phyloP scores from a whole-genome alignment of 1,284 basidiomycete genomes.

The Puccinia triticina region DNA sequence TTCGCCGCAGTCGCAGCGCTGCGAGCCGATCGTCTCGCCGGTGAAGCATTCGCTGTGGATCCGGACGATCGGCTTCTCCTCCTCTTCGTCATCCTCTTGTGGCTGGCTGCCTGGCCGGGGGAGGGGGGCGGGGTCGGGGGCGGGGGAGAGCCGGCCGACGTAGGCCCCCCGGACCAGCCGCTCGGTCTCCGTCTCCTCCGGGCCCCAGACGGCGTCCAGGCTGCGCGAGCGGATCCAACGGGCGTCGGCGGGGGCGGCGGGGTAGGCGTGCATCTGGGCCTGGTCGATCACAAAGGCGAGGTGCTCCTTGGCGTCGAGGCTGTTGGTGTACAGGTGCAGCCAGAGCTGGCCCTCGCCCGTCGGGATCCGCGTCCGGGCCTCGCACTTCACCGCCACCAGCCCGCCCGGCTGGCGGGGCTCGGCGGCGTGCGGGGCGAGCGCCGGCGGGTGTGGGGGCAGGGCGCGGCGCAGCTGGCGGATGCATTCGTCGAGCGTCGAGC shows the following conservation, averaged over 20 bases:
- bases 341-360: slow-evolving; percentile 93
- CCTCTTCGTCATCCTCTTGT: slow-evolving; percentile 54
- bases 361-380: slow-evolving; percentile 94
- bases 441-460: too few relatives aligned
- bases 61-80: slow-evolving; percentile 88
- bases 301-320: slow-evolving; percentile 86
- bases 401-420: too few relatives aligned
- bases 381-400: slow-evolving; percentile 72
- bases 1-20: slow-evolving; percentile 98
- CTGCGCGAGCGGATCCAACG: slow-evolving; percentile 73
- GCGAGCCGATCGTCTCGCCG: slow-evolving; percentile 95
- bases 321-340: slow-evolving; percentile 86
- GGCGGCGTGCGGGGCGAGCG: too few relatives aligned
- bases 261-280: slow-evolving; percentile 69
- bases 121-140: too few relatives aligned
- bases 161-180: slow-evolving; percentile 92
- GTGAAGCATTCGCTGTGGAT: slow-evolving; percentile 99
- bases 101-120: slow-evolving; percentile 31
- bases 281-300: slow-evolving; percentile 95
- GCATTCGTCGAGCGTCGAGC: background rate
- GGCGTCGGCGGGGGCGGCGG: background rate
- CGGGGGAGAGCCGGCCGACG: slow-evolving; percentile 81
- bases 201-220: slow-evolving; percentile 82
- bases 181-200: slow-evolving; percentile 88
- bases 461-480: slow-evolving; percentile 2